Percentiles rank a stretch among this genome's conserved stretches.
These are phyloP conservation scores for Thinopyrum elongatum DNA, from an alignment of 176 grass and related monocot genomes.

Conservation along the genomic window DNA sequence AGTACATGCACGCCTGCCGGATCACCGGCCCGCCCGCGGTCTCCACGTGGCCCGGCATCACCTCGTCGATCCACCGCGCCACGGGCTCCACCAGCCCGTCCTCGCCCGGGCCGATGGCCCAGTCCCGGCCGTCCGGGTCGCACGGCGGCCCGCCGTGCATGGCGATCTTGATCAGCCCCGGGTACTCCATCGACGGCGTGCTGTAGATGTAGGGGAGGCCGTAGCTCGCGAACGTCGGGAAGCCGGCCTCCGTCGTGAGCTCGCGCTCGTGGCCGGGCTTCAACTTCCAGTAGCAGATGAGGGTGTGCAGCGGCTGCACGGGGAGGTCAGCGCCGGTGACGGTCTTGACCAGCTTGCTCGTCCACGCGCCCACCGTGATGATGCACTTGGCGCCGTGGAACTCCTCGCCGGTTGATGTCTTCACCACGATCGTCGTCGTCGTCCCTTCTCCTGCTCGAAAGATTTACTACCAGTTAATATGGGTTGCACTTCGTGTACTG, in stretches of 20 bases:
- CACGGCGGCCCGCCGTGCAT: slow-evolving; percentile 71
- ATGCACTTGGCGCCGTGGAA: slow-evolving; percentile 58
- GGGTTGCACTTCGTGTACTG: no score
- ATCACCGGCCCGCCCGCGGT: slow-evolving; percentile 52
- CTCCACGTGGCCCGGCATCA: slow-evolving; percentile 55
- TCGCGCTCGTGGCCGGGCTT: slow-evolving; percentile 41
- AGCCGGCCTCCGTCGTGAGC: slow-evolving; percentile 51
- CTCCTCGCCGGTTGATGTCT: slow-evolving; percentile 32
- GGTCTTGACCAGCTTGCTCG: slow-evolving; percentile 42
- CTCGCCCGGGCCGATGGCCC: slow-evolving; percentile 22
- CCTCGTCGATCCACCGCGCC: slow-evolving; percentile 53
- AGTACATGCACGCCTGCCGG: slow-evolving; percentile 86
- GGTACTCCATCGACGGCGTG: slow-evolving; percentile 84
- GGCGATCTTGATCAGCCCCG: slow-evolving; percentile 82
- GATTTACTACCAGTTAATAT: neutral
- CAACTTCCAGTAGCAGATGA: slow-evolving; percentile 90
- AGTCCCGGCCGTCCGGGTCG: slow-evolving; percentile 70
- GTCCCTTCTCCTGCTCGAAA: slow-evolving; percentile 7
- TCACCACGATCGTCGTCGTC: slow-evolving; percentile 29
- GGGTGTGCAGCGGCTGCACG: slow-evolving; percentile 61
- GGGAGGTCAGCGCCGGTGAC: slow-evolving; percentile 47
- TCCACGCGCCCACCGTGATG: slow-evolving; percentile 66
- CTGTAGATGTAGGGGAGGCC: slow-evolving; percentile 75
- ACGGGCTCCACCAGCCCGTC: slow-evolving; percentile 46
- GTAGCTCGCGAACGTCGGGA: slow-evolving; percentile 94